A percentile compares a stretch with the other conserved stretches of the same genome.
phyloP scores from a whole-genome alignment of 805 yeast genomes.

The Hanseniaspora thailandica region DNA sequence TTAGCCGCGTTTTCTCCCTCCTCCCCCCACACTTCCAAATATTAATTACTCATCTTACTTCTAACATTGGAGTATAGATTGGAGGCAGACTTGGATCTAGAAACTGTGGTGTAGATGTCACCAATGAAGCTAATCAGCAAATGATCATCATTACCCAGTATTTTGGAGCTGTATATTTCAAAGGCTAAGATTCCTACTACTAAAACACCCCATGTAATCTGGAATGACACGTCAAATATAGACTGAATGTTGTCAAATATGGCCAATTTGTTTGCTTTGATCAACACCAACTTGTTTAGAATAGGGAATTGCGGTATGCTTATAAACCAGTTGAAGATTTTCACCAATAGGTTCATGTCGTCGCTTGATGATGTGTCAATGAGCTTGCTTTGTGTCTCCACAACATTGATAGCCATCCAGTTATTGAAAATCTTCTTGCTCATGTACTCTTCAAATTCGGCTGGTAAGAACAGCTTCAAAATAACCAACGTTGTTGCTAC shows the following conservation, averaged over 20 bases:
- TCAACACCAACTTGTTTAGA: constrained; percentile 1
- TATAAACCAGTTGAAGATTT: background rate
- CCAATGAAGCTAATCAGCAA: background rate
- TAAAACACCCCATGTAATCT: constrained; percentile 7
- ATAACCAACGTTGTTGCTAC: constrained; percentile 9
- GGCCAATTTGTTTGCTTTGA: background rate
- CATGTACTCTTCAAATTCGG: constrained; percentile 11
- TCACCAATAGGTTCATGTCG: background rate
- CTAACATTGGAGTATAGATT: background rate
- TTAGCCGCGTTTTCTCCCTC: background rate
- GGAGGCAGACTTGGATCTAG: background rate
- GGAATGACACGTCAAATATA: constrained; percentile 7
- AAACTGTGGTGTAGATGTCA: background rate
- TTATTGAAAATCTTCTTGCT: background rate
- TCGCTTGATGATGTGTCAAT: background rate
- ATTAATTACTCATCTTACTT: background rate
- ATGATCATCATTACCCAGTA: background rate
- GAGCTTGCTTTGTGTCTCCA: background rate
- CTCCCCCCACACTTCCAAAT: background rate
- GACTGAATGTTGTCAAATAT: background rate
- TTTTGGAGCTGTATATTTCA: background rate
- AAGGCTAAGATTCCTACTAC: background rate
- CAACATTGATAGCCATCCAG: constrained; percentile 3
- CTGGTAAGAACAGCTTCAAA: constrained; percentile 4
- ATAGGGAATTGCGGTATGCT: constrained; percentile 11